Conservation (phyloP, 1,284 basidiomycete genomes). For the Sporisorium scitamineum region DNA sequence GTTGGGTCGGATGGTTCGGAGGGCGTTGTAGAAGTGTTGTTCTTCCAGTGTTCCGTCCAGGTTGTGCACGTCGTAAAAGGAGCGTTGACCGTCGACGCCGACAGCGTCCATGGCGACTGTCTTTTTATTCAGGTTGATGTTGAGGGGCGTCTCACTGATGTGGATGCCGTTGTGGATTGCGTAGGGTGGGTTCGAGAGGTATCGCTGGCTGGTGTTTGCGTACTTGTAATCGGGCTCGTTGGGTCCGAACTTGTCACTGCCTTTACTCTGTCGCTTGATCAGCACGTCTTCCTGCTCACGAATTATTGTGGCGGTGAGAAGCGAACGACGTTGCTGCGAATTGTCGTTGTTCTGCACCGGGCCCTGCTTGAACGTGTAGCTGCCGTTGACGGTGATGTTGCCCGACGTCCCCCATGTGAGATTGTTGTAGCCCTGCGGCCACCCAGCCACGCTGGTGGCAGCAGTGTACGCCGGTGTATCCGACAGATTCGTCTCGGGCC, state of each 20-base stretch:
- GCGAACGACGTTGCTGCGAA: slow-evolving; percentile 16
- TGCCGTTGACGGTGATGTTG: slow-evolving; percentile 79
- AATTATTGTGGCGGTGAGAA: neutral
- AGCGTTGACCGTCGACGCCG: slow-evolving; percentile 63
- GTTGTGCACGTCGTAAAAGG: slow-evolving; percentile 69
- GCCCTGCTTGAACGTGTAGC: slow-evolving; percentile 38
- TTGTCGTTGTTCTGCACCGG: slow-evolving; percentile 41
- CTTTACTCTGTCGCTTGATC: slow-evolving; percentile 12
- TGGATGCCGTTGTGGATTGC: slow-evolving; percentile 78
- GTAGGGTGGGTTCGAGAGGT: slow-evolving; percentile 72
- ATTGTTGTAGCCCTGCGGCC: slow-evolving; percentile 75
- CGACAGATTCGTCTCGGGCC: slow-evolving; percentile 71
- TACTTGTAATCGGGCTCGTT: slow-evolving; percentile 43
- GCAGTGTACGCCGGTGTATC: slow-evolving; percentile 63
- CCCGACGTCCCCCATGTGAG: slow-evolving; percentile 76
- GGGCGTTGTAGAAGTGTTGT: slow-evolving; percentile 46
- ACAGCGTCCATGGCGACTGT: slow-evolving; percentile 65
- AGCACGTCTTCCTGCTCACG: slow-evolving; percentile 9
- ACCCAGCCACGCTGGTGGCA: slow-evolving; percentile 46
- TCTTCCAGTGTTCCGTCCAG: slow-evolving; percentile 48
- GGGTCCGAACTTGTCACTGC: slow-evolving; percentile 21
- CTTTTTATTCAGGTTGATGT: slow-evolving; percentile 69
- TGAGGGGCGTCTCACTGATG: slow-evolving; percentile 71
- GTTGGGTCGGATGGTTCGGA: slow-evolving; percentile 37
- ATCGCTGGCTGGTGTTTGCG: slow-evolving; percentile 38